Percentiles rank a stretch among this genome's conserved stretches.
Conservation (phyloP, 768 basidiomycete genomes). For the Mycena leptocephala region DNA sequence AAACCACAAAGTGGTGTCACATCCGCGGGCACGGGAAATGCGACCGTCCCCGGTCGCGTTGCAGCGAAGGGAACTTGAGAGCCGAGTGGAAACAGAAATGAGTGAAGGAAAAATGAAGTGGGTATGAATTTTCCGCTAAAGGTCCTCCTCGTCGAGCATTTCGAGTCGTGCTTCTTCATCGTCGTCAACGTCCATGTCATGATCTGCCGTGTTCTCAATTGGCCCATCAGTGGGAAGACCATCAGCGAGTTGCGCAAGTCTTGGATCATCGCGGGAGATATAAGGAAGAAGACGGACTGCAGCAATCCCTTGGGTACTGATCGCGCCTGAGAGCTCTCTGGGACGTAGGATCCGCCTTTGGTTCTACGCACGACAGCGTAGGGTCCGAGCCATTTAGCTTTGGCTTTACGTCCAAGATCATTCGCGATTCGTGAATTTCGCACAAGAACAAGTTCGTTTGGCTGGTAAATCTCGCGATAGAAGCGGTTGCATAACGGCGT, state of each 20-base stretch:
- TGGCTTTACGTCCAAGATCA: not conserved
- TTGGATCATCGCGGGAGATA: not conserved
- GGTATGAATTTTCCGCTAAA: not conserved
- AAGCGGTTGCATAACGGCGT: not conserved
- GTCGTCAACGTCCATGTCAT: not conserved
- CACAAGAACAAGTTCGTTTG: not conserved
- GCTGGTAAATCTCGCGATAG: not conserved
- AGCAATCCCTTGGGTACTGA: constrained; percentile 4
- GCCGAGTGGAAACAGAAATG: not conserved
- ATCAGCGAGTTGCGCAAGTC: not conserved
- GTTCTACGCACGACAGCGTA: constrained; percentile 12
- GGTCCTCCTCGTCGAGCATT: not conserved
- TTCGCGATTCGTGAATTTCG: not conserved
- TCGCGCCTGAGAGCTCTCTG: not conserved
- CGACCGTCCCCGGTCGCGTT: not conserved
- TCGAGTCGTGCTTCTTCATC: not conserved
- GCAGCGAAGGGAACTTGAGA: not conserved
- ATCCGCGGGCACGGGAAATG: not conserved
- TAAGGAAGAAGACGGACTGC: not conserved
- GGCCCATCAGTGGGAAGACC: not conserved
- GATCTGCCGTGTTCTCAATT: not conserved
- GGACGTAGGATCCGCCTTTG: constrained; percentile 6
- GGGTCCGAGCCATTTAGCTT: constrained; percentile 4
- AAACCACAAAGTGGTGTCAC: not conserved
- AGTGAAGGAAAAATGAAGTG: not conserved